Evolutionary conservation across 225 moss, liverwort and hornwort genomes (phyloP).

Genomic region (Antitrichia curtipendula): DNA sequence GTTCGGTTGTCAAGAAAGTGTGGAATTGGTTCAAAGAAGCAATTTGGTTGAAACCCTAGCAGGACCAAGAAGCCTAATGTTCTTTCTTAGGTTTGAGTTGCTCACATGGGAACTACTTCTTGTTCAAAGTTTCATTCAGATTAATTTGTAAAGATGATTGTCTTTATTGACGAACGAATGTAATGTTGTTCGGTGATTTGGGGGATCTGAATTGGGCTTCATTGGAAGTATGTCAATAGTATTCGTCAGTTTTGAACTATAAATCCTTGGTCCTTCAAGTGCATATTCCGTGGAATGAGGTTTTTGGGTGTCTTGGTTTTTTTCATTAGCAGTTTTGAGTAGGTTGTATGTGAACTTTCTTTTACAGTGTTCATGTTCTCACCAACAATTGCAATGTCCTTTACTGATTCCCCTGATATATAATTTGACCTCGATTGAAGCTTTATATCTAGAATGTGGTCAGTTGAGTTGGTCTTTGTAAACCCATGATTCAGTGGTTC

Average conservation of each 20-base stretch:
- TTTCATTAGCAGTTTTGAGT: background rate
- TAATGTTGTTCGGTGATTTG: background rate
- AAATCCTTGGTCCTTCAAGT: background rate
- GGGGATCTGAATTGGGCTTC: background rate
- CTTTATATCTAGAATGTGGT: background rate
- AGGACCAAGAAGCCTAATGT: background rate
- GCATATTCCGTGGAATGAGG: background rate
- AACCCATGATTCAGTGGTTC: background rate
- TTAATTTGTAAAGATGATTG: background rate
- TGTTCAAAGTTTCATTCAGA: background rate
- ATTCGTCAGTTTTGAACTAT: background rate
- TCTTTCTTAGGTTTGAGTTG: background rate
- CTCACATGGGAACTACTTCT: too few species aligned
- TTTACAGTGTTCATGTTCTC: background rate
- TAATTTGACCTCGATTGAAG: background rate
- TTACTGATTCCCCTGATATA: background rate
- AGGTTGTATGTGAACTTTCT: background rate
- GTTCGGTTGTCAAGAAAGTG: background rate
- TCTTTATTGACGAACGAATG: background rate
- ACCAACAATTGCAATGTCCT: background rate
- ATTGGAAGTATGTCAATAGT: background rate
- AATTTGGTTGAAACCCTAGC: background rate
- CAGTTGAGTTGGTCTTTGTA: background rate
- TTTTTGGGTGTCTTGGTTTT: background rate
- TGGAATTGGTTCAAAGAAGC: background rate